Percentiles rank a stretch among this genome's conserved stretches.
Conservation (phyloP, 2,329 filamentous ascomycete genomes). For the Lachnellula subtilissima region DNA sequence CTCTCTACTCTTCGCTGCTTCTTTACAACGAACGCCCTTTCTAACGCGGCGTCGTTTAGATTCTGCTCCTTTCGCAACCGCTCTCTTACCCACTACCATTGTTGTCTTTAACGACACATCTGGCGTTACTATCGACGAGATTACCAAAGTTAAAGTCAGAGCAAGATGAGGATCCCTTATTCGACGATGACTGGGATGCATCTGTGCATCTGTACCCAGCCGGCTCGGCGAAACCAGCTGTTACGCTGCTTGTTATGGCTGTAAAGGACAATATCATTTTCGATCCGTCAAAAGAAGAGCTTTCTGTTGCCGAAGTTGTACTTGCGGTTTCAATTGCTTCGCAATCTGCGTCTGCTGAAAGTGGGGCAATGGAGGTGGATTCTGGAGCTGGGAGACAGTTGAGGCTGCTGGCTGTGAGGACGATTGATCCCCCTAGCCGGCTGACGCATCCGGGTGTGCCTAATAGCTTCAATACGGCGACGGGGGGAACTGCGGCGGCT, state of each 20-base stretch:
- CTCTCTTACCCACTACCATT: conserved; percentile 90
- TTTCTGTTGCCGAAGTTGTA: conserved; percentile 86
- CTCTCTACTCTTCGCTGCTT: not conserved
- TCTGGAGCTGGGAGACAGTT: conserved; percentile 39
- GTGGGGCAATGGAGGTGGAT: conserved; percentile 39
- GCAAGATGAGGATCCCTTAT: conserved; percentile 91
- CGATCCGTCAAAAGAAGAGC: conserved; percentile 85
- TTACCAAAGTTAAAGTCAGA: conserved; percentile 83
- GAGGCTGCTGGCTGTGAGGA: conserved; percentile 63
- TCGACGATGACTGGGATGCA: conserved; percentile 95
- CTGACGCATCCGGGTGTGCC: conserved; percentile 67
- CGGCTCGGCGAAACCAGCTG: conserved; percentile 60
- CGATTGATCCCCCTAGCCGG: conserved; percentile 69
- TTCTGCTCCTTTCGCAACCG: conserved; percentile 87
- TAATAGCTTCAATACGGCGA: conserved; percentile 56
- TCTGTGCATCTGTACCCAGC: conserved; percentile 66
- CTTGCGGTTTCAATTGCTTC: conserved; percentile 77
- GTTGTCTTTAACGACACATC: conserved; percentile 86
- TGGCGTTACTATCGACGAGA: conserved; percentile 83
- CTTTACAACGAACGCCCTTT: not conserved
- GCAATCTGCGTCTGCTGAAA: conserved; percentile 18
- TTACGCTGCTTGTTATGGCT: conserved; percentile 85
- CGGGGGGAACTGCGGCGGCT: conserved; percentile 33
- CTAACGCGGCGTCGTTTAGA: conserved; percentile 46
- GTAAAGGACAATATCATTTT: conserved; percentile 88